Base-by-base conservation (phyloP, 2,329 filamentous ascomycete genomes). In the Scleromitrula shiraiana region DNA sequence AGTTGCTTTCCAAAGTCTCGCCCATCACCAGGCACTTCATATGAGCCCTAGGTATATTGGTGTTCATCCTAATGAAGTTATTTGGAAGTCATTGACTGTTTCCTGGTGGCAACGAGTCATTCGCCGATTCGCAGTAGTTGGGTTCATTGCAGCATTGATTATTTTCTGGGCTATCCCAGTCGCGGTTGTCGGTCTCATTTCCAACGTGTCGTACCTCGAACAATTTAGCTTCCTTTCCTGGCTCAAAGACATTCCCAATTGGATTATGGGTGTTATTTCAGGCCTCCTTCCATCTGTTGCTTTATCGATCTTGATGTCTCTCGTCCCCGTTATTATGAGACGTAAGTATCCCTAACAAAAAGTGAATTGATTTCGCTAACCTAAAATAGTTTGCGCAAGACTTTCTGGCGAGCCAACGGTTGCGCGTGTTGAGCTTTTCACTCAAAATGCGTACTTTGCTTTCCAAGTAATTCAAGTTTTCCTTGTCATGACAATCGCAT, bases 391-490 rank as follows among this genome's bases (percentile, higher is more conserved):
- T 41, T 85, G 88, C 64, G 90, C 90, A 53, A 90, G 81, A 64
- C 66, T 86, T 29, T 77, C 86, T 37, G 93, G 93, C 47, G 86
- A 86, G 53, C 88, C 89, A 1, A 93, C 88, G 1, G 66, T 80
- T 6, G 83, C 88, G 1, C 77, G 84, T 9, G 82, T 95, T 14
- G 93, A 98, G 65, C 72, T 97, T 7, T 89, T 88, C 50, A 89
- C 88, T 0, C 88, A 97, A 63, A 93, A 90, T 61, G 85, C 81
- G 57, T 97, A 94, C 72, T 98, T 95, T 61, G 80, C 77, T 38
- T 94, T 94, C 70, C 88, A 93, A 65, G 80, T 97, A 36, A 75
- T 96, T 17, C 90, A 97, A 64, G 87, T 95, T 37, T 97, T 97
- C 70, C 70, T 97, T 49, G 80, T 97, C 41, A 82, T 87, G 0